Evolutionary conservation across 2,329 filamentous ascomycete genomes (phyloP).

Genomic region (Aspergillus bombycis): DNA sequence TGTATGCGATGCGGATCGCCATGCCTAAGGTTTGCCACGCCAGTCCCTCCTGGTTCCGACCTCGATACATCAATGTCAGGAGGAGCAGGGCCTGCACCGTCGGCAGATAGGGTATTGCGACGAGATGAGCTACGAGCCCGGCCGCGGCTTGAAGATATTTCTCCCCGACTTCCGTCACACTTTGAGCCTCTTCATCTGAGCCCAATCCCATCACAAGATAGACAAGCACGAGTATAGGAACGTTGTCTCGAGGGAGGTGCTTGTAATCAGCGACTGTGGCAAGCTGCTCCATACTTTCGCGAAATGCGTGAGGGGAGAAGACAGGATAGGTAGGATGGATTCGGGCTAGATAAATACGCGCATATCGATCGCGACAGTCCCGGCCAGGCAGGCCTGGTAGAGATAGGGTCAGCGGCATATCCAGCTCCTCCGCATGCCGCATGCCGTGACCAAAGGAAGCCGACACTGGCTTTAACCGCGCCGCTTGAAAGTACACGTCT

Average conservation of each 20-base stretch:
- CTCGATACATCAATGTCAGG: constrained; percentile 15
- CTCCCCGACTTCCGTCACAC: constrained; percentile 14
- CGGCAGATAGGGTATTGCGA: constrained; percentile 17
- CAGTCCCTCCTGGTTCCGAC: constrained; percentile 17
- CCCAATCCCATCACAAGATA: constrained; percentile 19
- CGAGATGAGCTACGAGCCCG: constrained; percentile 14
- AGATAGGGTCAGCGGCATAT: constrained; percentile 10
- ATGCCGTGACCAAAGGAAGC: constrained; percentile 18
- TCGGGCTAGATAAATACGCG: constrained; percentile 5
- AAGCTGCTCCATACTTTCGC: constrained; percentile 9
- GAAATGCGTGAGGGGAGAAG: neutral
- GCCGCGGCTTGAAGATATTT: constrained; percentile 17
- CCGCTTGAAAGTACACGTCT: constrained; percentile 20
- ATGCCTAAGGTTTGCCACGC: constrained; percentile 21
- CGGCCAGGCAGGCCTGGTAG: constrained; percentile 12
- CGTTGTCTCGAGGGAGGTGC: constrained; percentile 5
- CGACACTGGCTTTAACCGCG: constrained; percentile 15
- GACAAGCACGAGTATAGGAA: constrained; percentile 8
- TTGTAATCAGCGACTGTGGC: neutral
- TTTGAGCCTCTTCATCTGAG: constrained; percentile 13
- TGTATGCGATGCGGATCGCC: constrained; percentile 19
- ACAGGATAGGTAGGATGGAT: constrained; percentile 18
- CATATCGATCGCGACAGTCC: constrained; percentile 4
- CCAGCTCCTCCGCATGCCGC: constrained; percentile 19
- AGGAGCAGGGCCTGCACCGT: constrained; percentile 17